Conservation (phyloP, 805 yeast genomes). For the Candida ovalis region DNA sequence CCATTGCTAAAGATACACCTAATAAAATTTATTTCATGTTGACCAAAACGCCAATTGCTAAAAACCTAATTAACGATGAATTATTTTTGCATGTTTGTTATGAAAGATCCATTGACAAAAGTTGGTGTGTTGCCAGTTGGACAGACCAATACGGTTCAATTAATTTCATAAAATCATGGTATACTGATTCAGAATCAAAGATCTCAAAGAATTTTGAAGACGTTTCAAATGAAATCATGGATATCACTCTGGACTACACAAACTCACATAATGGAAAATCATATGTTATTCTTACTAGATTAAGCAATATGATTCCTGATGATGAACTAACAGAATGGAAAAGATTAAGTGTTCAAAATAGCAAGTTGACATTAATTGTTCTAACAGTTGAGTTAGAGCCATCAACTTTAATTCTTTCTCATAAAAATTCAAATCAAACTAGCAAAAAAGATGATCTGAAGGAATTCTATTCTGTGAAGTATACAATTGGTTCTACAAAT, state of each 20-base stretch:
- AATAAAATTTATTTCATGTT: slow-evolving; percentile 41
- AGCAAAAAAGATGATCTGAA: slow-evolving; percentile 15
- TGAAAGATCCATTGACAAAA: slow-evolving; percentile 72
- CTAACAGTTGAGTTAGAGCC: slow-evolving; percentile 58
- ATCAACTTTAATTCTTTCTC: slow-evolving; percentile 40
- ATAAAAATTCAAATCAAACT: slow-evolving; percentile 4
- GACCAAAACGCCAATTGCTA: slow-evolving; percentile 33
- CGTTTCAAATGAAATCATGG: slow-evolving; percentile 67
- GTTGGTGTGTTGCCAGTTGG: slow-evolving; percentile 89
- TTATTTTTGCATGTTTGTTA: slow-evolving; percentile 82
- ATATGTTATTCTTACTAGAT: slow-evolving; percentile 63
- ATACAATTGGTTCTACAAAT: slow-evolving; percentile 26
- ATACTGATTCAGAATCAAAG: slow-evolving; percentile 33
- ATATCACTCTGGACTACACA: slow-evolving; percentile 46
- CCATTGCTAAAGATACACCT: slow-evolving; percentile 40
- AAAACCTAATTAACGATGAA: slow-evolving; percentile 55
- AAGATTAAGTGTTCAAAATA: slow-evolving; percentile 54
- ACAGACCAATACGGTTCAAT: slow-evolving; percentile 75
- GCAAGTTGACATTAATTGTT: slow-evolving; percentile 60
- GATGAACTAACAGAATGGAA: slow-evolving; percentile 82
- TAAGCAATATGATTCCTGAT: slow-evolving; percentile 73
- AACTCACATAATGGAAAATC: slow-evolving; percentile 46
- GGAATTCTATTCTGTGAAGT: slow-evolving; percentile 20
- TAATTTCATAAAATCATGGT: slow-evolving; percentile 64
- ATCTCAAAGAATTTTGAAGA: slow-evolving; percentile 39